Base-by-base conservation (phyloP, 805 yeast genomes). In the Wickerhamiella spandovensis region DNA sequence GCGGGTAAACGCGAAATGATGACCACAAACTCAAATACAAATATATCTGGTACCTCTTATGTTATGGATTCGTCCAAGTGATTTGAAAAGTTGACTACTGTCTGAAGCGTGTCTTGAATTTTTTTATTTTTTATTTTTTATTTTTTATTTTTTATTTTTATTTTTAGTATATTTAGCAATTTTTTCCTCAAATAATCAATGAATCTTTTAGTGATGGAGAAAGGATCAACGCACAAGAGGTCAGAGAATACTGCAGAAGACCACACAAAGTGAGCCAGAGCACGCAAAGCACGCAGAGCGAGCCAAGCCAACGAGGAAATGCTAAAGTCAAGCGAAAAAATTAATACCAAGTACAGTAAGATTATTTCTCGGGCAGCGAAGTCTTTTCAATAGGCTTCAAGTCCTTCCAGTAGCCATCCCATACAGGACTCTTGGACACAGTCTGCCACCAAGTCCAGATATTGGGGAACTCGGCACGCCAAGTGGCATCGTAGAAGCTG, bases 371-470 rank as follows among this genome's bases (percentile, higher is more conserved):
- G 12, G 32, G 32, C 32, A 28, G 12, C 32, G 32, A 28, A 15
- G 12, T 15, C 32, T 77, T 80, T 51, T 76, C 88, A 51, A 73
- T 73, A 68, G 79, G 76, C 66, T 76, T 64, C 61, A 77, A 69
- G 58, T 75, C 74, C 48, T 72, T 74, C 62, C 71, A 73, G 64
- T 71, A 70, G 41, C 68, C 71, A 52, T 66, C 69, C 59, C 79
- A 66, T 57, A 73, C 64, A 56, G 79, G 76, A 58, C 74, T 68
- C 53, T 54, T 48, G 54, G 56, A 51, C 51, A 77, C 62, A 48
- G 87, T 79, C 60, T 72, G 72, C 74, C 70, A 84, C 90, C 90
- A 84, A 72, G 89, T 78, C 66, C 74, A 67, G 61, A 73, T 62
- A 57, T 73, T 71, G 51, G 92, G 90, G 73, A 76, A 75, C 50